Evolutionary conservation across 768 basidiomycete genomes (phyloP).

Genomic region (Tulasnella calospora): DNA sequence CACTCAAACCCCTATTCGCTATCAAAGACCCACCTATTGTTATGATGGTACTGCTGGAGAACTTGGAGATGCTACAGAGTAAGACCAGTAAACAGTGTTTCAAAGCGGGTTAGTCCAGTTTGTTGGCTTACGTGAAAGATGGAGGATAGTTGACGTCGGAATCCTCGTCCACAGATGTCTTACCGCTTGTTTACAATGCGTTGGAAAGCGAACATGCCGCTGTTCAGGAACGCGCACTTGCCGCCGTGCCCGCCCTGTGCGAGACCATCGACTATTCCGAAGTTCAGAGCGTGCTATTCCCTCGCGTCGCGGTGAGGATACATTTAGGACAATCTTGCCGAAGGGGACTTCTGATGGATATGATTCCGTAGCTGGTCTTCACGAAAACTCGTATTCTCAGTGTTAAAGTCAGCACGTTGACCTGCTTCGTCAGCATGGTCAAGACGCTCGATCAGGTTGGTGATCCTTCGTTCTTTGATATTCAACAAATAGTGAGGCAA

Average conservation of each 20-base stretch:
- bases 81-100: conserved; percentile 87
- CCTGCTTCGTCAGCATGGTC: conserved; percentile 81
- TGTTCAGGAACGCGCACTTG: conserved; percentile 87
- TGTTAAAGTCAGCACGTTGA: conserved; percentile 85
- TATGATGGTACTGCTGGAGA: conserved; percentile 89
- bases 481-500: background rate
- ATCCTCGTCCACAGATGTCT: conserved; percentile 60
- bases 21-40: conserved; percentile 96
- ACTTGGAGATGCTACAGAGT: conserved; percentile 74
- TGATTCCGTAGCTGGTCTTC: conserved; percentile 67
- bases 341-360: background rate
- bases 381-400: conserved; percentile 83
- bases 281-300: conserved; percentile 84
- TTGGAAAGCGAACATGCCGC: conserved; percentile 90
- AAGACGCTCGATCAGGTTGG: conserved; percentile 81
- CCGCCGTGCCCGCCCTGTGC: conserved; percentile 77
- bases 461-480: background rate
- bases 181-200: conserved; percentile 92
- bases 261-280: conserved; percentile 94
- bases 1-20: conserved; percentile 81
- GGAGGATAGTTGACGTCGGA: background rate
- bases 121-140: background rate
- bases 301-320: conserved; percentile 77
- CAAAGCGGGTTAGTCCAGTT: conserved; percentile 26
- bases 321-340: background rate